These are phyloP conservation scores for Stenocarpella maydis DNA, from an alignment of 2,329 filamentous ascomycete genomes.

Conservation along the genomic window DNA sequence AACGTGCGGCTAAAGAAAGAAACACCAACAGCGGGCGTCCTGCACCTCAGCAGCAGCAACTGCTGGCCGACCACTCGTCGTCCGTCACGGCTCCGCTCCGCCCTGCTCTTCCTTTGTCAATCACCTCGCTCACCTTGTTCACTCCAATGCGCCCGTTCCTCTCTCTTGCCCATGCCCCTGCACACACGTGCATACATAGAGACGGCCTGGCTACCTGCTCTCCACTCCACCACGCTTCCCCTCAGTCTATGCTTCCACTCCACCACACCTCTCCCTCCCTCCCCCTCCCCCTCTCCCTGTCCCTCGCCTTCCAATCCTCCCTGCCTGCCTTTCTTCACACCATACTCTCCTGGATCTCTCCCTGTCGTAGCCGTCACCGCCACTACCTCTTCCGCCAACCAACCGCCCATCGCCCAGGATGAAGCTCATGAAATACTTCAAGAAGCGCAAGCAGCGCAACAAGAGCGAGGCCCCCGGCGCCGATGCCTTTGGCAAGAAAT, in stretches of 20 bases:
- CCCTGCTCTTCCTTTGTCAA: slow-evolving; percentile 14
- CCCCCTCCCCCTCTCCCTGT: not conserved
- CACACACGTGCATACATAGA: not conserved
- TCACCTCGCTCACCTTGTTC: slow-evolving; percentile 3
- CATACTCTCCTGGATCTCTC: not conserved
- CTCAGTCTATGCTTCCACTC: slow-evolving; percentile 9
- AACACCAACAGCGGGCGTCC: slow-evolving; percentile 25
- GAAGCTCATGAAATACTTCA: slow-evolving; percentile 42
- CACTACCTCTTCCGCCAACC: slow-evolving; percentile 7
- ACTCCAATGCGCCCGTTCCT: not conserved
- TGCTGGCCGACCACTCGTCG: not conserved
- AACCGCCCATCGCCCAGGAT: slow-evolving; percentile 16
- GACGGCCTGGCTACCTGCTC: not conserved
- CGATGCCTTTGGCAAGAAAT: slow-evolving; percentile 37
- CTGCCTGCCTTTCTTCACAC: not conserved
- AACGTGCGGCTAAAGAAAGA: slow-evolving; percentile 28
- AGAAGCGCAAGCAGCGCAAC: slow-evolving; percentile 46
- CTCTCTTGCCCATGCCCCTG: not conserved
- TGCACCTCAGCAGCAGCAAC: not conserved
- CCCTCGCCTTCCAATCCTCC: not conserved
- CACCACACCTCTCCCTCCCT: not conserved
- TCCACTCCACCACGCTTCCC: slow-evolving; percentile 18
- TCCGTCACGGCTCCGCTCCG: slow-evolving; percentile 23
- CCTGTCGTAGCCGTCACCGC: not conserved
- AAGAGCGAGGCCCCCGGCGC: slow-evolving; percentile 34